Percentiles rank a stretch among this genome's conserved stretches.
phyloP scores from a whole-genome alignment of 2,329 filamentous ascomycete genomes.

The Trichoderma koningiopsis region DNA sequence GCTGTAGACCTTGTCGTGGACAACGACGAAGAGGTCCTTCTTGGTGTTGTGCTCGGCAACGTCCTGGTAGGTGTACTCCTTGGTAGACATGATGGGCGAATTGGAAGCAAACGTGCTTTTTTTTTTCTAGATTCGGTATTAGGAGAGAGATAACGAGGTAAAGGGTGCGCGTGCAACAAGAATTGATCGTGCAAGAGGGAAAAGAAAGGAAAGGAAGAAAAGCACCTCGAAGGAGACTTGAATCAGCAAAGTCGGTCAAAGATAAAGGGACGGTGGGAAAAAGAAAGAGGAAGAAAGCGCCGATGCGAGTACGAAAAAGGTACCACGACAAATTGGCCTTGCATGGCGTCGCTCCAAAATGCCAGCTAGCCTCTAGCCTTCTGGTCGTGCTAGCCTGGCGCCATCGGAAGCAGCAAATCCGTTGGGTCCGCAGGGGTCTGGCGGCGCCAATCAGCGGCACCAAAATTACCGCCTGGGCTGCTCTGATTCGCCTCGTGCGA shows the following conservation, averaged over 20 bases:
- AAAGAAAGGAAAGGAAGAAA: not conserved
- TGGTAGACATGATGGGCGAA: slow-evolving; percentile 37
- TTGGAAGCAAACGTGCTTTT: not conserved
- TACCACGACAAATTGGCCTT: slow-evolving; percentile 6
- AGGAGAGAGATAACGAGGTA: not conserved
- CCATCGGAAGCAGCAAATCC: slow-evolving; percentile 16
- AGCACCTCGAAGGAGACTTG: not conserved
- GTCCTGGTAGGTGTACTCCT: slow-evolving; percentile 74
- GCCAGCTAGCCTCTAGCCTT: slow-evolving; percentile 6
- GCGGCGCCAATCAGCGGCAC: slow-evolving; percentile 33
- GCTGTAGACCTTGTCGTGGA: slow-evolving; percentile 98
- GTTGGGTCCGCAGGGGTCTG: slow-evolving; percentile 3
- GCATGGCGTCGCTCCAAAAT: slow-evolving; percentile 1
- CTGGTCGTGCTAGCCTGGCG: not conserved
- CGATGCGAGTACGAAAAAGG: slow-evolving; percentile 16
- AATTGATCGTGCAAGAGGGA: not conserved
- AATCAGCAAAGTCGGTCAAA: slow-evolving; percentile 17
- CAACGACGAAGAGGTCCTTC: slow-evolving; percentile 88
- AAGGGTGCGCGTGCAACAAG: not conserved
- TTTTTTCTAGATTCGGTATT: not conserved
- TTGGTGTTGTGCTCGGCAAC: slow-evolving; percentile 85
- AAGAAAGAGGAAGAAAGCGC: not conserved
- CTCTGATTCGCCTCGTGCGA: slow-evolving; percentile 33
- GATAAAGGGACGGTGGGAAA: slow-evolving; percentile 18
- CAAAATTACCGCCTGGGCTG: slow-evolving; percentile 35